Base-by-base conservation (phyloP, 2,329 filamentous ascomycete species). In the Calonectria ilicicola region DNA sequence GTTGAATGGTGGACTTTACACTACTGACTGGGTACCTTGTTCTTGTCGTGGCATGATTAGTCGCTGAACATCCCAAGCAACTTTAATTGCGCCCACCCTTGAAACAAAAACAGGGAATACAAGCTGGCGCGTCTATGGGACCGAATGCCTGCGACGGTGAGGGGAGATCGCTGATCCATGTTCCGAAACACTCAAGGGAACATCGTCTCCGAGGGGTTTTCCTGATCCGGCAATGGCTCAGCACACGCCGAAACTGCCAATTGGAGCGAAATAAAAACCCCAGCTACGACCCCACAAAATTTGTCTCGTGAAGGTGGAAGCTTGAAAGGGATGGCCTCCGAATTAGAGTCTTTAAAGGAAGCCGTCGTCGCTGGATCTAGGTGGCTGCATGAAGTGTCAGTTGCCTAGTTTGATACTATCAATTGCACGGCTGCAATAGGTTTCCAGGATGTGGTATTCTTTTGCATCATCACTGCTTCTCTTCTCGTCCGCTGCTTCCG, bases 401-500 rank as follows among this genome's bases (percentile, higher is more conserved):
- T 53, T 60, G 26, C 26, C 19, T 26, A 56, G 38, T 3, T 47
- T 19, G 27, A 51, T 27, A 10, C 14, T 15, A 14, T 53, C 27
- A 27, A 40, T 35, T 29, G n/a, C 12, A 27, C 64, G 38, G 46
- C 17, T 46, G 32, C n/a, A 56, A 19, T 10, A 14, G 26, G 65
- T 62, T 40, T 49, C 40, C 60, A 77, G 69, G 47, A 79, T 79
- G 77, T 62, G 51, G n/a, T 65, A 64, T 56, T 71, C 69, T 27
- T 15, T 69, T 1, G 17, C 72, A 42, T 74, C 70, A 1, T 69
- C 71, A 12, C n/a, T 77, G 17, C 44, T 68, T 0, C 65, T 79
- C 2, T 35, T 78, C 3, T 77, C 76, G 0, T 76, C 75, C 1
- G 51, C 74, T 65, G 80, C 80, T 8, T 73, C 82, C 3, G 87